Evolutionary conservation across 768 basidiomycete genomes (phyloP), one percentile per base, ranked within the genome.

Genomic region (Russula virescens): DNA sequence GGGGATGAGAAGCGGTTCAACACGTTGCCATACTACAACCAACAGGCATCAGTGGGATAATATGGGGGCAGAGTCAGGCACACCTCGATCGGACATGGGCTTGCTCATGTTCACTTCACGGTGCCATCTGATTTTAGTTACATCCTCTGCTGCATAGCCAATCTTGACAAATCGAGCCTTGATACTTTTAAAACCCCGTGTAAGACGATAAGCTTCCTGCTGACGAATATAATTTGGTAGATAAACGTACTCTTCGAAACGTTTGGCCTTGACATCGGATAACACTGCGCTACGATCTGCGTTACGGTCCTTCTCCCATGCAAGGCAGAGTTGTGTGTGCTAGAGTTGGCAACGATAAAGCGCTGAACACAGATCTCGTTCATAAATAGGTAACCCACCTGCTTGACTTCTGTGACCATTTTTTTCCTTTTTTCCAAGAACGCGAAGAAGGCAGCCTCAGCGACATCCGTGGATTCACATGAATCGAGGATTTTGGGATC

Each of bases 1-100:
- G 21, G 58, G 48, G 21, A 59, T 43, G 25, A 59, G 50, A 59
- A 51, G 48, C 25, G 48, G 48, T 51, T 59, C 40, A 16, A 59
- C 50, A 11, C 58, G 58, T 34, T 59, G 58, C 58, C 58, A 59
- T 11, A 59, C 58, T 59, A 51, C 18, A 16, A 31, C 16, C 49
- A 3, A 13, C 5, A 6, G 23, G 49, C 21, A 23, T 58, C 23
- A 58, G 56, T 8, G 23, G 42, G 28, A 59, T 7, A n/a, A 18
- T 14, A 11, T 21, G 9, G 10, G 10, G n/a, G 26, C 1, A 8
- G 7, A 31, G 21, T 28, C 14, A 2, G 31, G n/a, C 58, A 18
- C 35, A 64, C 63, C 58, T 64, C 63, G 43, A 23, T 55, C 58
- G 10, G 63, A 55, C 58, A 64, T 43, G 16, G 63, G 63, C 48